Conservation (phyloP, 108 stramenopile species). For the Nitzschia putrida region DNA sequence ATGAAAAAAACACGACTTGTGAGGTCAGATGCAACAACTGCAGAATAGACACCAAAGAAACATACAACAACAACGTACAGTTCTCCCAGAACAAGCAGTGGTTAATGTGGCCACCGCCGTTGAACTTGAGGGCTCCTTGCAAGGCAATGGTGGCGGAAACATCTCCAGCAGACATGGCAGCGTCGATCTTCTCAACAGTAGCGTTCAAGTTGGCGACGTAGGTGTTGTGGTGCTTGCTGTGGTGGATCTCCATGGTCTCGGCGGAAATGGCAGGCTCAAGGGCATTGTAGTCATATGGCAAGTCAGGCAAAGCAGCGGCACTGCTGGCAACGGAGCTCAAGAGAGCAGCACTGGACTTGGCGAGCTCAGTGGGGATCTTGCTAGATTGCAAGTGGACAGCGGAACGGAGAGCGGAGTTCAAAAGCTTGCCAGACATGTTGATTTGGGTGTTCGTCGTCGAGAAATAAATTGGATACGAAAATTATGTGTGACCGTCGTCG, state of each 20-base stretch:
- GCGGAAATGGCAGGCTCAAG: slow-evolving; percentile 90
- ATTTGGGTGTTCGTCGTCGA: too few species aligned
- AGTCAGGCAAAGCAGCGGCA: slow-evolving; percentile 81
- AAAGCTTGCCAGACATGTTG: slow-evolving; percentile 55
- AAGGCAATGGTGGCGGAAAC: slow-evolving; percentile 73
- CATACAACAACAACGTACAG: slow-evolving; percentile 21
- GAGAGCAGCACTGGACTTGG: slow-evolving; percentile 63
- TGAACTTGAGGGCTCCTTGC: slow-evolving; percentile 93
- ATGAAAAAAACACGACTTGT: not conserved
- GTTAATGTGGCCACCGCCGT: slow-evolving; percentile 98
- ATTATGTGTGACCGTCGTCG: not conserved
- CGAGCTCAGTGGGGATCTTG: slow-evolving; percentile 57
- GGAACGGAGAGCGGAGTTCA: slow-evolving; percentile 76
- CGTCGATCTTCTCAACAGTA: slow-evolving; percentile 84
- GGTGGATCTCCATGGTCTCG: slow-evolving; percentile 94
- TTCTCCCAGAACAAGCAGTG: slow-evolving; percentile 99
- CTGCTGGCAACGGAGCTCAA: slow-evolving; percentile 64
- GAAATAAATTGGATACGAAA: not conserved
- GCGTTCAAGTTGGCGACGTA: slow-evolving; percentile 93
- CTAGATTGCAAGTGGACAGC: slow-evolving; percentile 73
- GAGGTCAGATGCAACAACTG: not conserved
- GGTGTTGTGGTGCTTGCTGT: slow-evolving; percentile 92
- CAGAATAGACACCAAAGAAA: not conserved
- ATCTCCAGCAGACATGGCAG: slow-evolving; percentile 72
- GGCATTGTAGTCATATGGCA: slow-evolving; percentile 89